phyloP scores from a whole-genome alignment of 139 green algal species.

The Tetradesmus obliquus region DNA sequence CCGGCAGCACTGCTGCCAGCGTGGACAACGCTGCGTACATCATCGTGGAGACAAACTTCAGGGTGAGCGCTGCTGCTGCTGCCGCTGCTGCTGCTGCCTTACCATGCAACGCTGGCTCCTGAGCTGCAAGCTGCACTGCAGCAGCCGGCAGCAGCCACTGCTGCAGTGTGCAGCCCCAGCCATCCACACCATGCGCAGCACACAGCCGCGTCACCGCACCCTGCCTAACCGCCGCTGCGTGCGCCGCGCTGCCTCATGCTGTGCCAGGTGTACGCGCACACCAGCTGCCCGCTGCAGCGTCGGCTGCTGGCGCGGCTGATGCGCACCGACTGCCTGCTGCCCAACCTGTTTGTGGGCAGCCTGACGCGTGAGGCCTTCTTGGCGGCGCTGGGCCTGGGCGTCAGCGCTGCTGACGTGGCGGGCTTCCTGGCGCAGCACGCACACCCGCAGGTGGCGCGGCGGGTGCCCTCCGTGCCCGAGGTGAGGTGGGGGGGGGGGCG shows the following conservation, averaged over 20 bases:
- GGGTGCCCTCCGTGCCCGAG: slow-evolving; percentile 75
- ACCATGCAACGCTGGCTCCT: neutral
- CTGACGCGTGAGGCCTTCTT: slow-evolving; percentile 82
- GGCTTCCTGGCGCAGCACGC: slow-evolving; percentile 79
- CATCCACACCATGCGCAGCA: too few species aligned
- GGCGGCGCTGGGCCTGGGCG: slow-evolving; percentile 70
- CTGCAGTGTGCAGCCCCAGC: neutral
- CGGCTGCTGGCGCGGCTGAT: slow-evolving; percentile 84
- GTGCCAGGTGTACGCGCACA: slow-evolving; percentile 94
- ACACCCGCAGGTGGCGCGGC: slow-evolving; percentile 63
- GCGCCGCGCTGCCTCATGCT: too few species aligned
- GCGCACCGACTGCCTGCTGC: slow-evolving; percentile 83
- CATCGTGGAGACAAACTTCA: slow-evolving; percentile 92
- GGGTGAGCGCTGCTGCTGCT: slow-evolving; percentile 53
- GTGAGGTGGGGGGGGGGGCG: slow-evolving; percentile 56
- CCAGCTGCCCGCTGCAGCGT: slow-evolving; percentile 69
- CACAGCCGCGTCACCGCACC: too few species aligned
- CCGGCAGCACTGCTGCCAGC: neutral
- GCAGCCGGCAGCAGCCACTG: neutral
- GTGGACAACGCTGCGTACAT: slow-evolving; percentile 64
- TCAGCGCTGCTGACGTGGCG: slow-evolving; percentile 76
- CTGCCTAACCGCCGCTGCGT: too few species aligned
- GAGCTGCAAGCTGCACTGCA: neutral
- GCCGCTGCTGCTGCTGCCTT: neutral
- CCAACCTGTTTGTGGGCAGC: slow-evolving; percentile 91